Percentiles rank a stretch among this genome's conserved stretches.
These are phyloP conservation scores for Russula sp. DNA, from an alignment of 768 basidiomycete genomes.

Conservation along the genomic window DNA sequence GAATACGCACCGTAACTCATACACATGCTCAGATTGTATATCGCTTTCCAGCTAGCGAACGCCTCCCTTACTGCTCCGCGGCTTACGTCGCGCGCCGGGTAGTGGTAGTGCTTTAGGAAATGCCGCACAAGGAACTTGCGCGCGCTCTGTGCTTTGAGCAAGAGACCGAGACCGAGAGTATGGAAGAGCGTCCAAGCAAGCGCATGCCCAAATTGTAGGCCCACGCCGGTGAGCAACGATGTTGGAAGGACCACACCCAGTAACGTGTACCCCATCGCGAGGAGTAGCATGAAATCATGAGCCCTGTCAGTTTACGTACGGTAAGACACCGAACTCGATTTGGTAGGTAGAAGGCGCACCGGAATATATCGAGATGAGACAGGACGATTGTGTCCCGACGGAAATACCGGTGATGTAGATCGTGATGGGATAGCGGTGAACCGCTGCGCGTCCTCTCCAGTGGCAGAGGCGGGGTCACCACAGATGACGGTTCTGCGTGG, in stretches of 20 bases:
- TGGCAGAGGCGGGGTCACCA: not conserved
- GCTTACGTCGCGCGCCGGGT: slow-evolving; percentile 60
- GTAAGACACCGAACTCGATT: not conserved
- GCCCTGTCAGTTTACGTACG: slow-evolving; percentile 46
- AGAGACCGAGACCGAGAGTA: slow-evolving; percentile 77
- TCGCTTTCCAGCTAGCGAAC: slow-evolving; percentile 89
- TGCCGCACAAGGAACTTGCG: slow-evolving; percentile 89
- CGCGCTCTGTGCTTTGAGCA: slow-evolving; percentile 79
- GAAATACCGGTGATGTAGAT: slow-evolving; percentile 87
- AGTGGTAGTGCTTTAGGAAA: slow-evolving; percentile 92
- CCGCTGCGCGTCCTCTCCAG: slow-evolving; percentile 21
- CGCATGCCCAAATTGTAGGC: slow-evolving; percentile 77
- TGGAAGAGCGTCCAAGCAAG: slow-evolving; percentile 83
- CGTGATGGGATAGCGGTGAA: slow-evolving; percentile 62
- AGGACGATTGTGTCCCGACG: slow-evolving; percentile 78
- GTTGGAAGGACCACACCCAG: slow-evolving; percentile 53
- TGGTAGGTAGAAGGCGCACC: slow-evolving; percentile 43
- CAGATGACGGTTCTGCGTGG: not conserved
- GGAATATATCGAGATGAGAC: slow-evolving; percentile 74
- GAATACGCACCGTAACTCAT: slow-evolving; percentile 81
- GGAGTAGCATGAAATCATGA: slow-evolving; percentile 73
- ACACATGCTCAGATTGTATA: slow-evolving; percentile 88
- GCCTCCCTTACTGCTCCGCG: slow-evolving; percentile 86
- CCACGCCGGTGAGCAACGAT: slow-evolving; percentile 44
- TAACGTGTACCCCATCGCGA: slow-evolving; percentile 66